Percentiles rank a stretch among this genome's conserved stretches.
Evolutionary conservation across 345 rosid genomes (phyloP).

Genomic region (Acer saccharum): DNA sequence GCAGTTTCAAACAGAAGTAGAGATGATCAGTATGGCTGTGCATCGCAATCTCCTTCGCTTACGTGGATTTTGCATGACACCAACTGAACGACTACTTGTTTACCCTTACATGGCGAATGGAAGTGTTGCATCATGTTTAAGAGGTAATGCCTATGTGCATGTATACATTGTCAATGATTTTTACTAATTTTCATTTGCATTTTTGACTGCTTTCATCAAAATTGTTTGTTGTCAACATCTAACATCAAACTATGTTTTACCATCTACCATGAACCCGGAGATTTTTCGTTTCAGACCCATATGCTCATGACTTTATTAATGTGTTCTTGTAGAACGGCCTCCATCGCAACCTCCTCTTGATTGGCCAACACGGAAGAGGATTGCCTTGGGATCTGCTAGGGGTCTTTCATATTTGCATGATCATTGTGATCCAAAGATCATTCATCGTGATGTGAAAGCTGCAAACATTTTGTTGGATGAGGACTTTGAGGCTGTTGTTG

Average conservation of each 20-base stretch:
- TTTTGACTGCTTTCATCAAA: neutral
- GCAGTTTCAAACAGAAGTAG: conserved; percentile 98
- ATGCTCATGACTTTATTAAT: conserved; percentile 8
- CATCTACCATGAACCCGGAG: neutral
- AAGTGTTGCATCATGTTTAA: conserved; percentile 94
- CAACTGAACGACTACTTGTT: conserved; percentile 88
- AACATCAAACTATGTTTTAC: neutral
- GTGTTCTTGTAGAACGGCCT: conserved; percentile 63
- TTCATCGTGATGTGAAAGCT: conserved; percentile 98
- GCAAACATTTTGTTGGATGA: conserved; percentile 94
- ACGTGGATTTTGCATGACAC: conserved; percentile 98
- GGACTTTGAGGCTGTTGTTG: conserved; percentile 97
- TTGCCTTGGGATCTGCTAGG: conserved; percentile 94
- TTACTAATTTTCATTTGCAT: neutral
- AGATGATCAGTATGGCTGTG: conserved; percentile 99
- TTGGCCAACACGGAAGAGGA: conserved; percentile 84
- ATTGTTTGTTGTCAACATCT: neutral
- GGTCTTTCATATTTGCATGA: conserved; percentile 96
- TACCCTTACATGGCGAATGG: conserved; percentile 99
- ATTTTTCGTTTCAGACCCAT: neutral
- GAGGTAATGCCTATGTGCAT: conserved; percentile 51
- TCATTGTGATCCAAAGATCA: conserved; percentile 97
- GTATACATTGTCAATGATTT: neutral
- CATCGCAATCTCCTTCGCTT: conserved; percentile 91
- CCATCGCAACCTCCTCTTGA: conserved; percentile 86